Evolutionary conservation across 2,329 filamentous ascomycete genomes (phyloP).

Genomic region (Lecanosticta acicola): DNA sequence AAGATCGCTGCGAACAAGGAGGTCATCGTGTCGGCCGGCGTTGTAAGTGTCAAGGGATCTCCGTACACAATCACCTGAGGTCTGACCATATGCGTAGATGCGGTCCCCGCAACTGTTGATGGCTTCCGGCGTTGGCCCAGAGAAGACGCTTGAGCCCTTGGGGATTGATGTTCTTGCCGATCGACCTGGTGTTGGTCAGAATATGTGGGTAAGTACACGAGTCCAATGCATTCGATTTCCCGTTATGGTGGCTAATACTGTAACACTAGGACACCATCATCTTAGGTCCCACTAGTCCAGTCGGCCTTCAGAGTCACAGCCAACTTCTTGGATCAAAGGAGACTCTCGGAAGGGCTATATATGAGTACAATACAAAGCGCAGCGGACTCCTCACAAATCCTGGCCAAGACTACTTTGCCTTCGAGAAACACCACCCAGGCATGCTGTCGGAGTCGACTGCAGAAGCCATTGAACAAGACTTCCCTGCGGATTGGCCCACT

Average conservation of each 20-base stretch:
- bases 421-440: conserved; percentile 9
- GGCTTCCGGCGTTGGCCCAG: conserved; percentile 30
- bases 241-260: too few relatives aligned
- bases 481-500: conserved; percentile 32
- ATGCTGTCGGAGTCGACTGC: conserved; percentile 3
- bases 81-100: too few relatives aligned
- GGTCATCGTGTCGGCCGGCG: conserved; percentile 41
- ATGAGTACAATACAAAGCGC: conserved; percentile 15
- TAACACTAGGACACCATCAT: too few relatives aligned
- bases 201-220: too few relatives aligned
- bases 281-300: too few relatives aligned
- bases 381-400: conserved; percentile 14
- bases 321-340: conserved; percentile 14
- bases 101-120: conserved; percentile 38
- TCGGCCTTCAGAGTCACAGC: conserved; percentile 38
- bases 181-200: conserved; percentile 28
- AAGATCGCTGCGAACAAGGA: conserved; percentile 34
- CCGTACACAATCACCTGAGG: too few relatives aligned
- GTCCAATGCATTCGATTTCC: too few relatives aligned
- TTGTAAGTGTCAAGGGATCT: too few relatives aligned
- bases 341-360: conserved; percentile 10
- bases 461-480: conserved; percentile 9
- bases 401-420: conserved; percentile 1
- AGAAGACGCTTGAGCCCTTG: conserved; percentile 28
- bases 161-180: conserved; percentile 28